These are phyloP conservation scores for Luffa aegyptiaca DNA, from an alignment of 306 rosid species.

Conservation along the genomic window DNA sequence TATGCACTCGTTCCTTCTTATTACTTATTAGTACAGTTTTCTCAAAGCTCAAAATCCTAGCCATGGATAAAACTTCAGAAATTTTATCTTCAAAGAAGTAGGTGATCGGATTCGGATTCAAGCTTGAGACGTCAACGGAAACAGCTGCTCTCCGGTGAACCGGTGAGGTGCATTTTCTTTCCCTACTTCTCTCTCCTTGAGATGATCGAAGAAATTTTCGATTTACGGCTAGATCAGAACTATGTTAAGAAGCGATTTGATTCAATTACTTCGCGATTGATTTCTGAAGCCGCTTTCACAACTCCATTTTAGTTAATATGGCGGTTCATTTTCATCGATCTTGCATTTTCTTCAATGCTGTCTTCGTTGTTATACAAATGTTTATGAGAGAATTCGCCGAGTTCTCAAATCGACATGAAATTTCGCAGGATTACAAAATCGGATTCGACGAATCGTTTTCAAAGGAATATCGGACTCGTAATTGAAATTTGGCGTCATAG, in stretches of 20 bases:
- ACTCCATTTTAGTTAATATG: background rate
- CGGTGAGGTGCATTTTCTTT: background rate
- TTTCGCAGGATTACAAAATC: background rate
- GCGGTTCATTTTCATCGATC: background rate
- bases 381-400: background rate
- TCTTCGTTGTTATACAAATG: background rate
- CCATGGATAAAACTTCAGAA: background rate
- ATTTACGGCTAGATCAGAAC: background rate
- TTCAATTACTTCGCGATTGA: background rate
- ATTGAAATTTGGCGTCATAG: background rate
- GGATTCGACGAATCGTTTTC: background rate
- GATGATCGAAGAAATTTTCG: background rate
- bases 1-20: too few species aligned
- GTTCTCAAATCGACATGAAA: background rate
- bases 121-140: background rate
- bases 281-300: background rate
- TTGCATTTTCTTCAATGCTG: background rate
- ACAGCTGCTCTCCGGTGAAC: background rate
- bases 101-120: background rate
- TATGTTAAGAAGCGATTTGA: background rate
- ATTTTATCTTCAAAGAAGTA: background rate
- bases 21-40: background rate
- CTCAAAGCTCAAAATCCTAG: background rate
- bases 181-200: background rate
- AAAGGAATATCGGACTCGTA: background rate